A percentile compares a stretch with the other conserved stretches of the same genome.
Conservation (phyloP, 148 eudicot species). For the Fallopia convolvulus region DNA sequence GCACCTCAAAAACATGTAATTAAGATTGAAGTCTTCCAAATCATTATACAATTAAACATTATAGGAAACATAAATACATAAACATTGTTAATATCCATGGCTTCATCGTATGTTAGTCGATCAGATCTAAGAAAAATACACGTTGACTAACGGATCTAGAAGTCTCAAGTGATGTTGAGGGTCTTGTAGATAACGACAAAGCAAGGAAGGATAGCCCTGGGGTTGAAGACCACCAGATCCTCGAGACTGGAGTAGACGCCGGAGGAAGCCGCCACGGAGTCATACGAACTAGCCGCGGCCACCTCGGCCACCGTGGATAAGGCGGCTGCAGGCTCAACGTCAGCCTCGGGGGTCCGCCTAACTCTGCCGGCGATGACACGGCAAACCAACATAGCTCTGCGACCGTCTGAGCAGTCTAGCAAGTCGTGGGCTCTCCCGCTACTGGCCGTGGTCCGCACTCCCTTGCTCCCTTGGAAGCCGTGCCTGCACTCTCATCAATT, state of each 20-base stretch:
- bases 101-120: background rate
- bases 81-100: background rate
- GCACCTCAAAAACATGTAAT: too few species aligned
- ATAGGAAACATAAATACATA: background rate
- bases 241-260: conserved; percentile 73
- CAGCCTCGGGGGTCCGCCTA: conserved; percentile 34
- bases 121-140: background rate
- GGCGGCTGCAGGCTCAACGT: conserved; percentile 8
- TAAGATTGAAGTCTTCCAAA: background rate
- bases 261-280: conserved; percentile 58
- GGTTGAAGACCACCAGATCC: conserved; percentile 60
- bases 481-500: conserved; percentile 19
- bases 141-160: background rate
- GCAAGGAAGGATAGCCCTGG: conserved; percentile 89
- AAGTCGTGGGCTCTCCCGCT: conserved; percentile 89
- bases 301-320: conserved; percentile 17
- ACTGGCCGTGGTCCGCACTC: conserved; percentile 71
- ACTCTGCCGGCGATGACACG: conserved; percentile 92
- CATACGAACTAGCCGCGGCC: conserved; percentile 24
- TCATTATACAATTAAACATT: background rate
- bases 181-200: conserved; percentile 87
- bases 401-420: conserved; percentile 25
- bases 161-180: background rate
- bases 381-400: conserved; percentile 87
- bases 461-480: conserved; percentile 58